Evolutionary conservation across 441 rosid genomes (phyloP), one percentile per base, ranked within the genome.

Genomic region (Lepidium campestre): DNA sequence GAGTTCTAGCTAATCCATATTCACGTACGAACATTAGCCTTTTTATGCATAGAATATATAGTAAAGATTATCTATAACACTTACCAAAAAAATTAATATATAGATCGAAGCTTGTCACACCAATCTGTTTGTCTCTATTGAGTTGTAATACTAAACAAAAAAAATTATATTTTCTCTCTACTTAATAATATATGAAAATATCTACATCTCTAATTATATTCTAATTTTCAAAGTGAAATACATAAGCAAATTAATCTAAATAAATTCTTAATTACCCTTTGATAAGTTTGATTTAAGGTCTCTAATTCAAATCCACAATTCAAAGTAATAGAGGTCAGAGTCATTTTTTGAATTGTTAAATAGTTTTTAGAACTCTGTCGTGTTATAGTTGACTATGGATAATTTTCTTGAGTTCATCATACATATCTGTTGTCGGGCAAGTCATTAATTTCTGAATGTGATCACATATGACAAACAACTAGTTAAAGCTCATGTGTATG

Each of bases 371-470:
- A 45, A 14, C 19, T 18, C 54, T 60, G 62, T 72, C 72, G 52
- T 73, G 68, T 59, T 59, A 53, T 29, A 54, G 72, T 60, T 73
- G 77, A 73, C 64, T 60, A 44, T 67, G 31, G 29, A 29, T 39
- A 10, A 9, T 53, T 60, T 45, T 73, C 63, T 67, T 67, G 68
- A 66, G 59, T 52, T 72, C 67, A 52, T 42, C 62, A 42, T 36
- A 58, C 10, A 39, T 45, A 66, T 34, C 34, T 17, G 52, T 60
- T 73, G 68, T 73, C 67, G 50, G 67, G 57, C 35, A 58, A 42
- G 62, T 19, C 57, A 66, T 73, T 25, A 72, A 72, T 37, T 58
- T 65, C 67, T 45, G 23, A 72, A 52, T 72, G 67, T 62, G 67
- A 60, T 66, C 63, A 66, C 14, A 73, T 65, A 58, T 65, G 71